Evolutionary conservation across 2,329 filamentous ascomycete species (phyloP).

Genomic region (Monilinia polystroma): DNA sequence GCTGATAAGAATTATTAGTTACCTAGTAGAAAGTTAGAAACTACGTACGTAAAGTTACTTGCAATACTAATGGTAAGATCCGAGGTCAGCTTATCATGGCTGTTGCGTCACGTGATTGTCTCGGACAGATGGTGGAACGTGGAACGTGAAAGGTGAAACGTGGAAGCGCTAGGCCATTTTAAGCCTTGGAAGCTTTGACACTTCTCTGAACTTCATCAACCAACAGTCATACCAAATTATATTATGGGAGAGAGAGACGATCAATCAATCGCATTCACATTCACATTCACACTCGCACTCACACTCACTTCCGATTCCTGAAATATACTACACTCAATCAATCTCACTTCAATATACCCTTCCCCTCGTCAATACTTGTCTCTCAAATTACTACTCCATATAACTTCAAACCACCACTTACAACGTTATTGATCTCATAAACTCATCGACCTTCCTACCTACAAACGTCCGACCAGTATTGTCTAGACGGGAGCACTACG

Average conservation of each 20-base stretch:
- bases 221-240: background rate
- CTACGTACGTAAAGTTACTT: too few species aligned
- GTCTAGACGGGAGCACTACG: background rate
- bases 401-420: too few species aligned
- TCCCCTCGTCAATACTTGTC: too few species aligned
- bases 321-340: background rate
- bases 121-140: background rate
- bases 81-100: background rate
- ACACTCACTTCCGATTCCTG: background rate
- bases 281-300: too few species aligned
- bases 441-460: constrained; percentile 10
- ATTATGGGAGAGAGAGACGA: background rate
- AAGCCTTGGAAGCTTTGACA: constrained; percentile 7
- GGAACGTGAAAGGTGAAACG: background rate
- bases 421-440: too few species aligned
- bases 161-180: too few species aligned
- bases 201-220: background rate
- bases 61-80: too few species aligned
- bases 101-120: background rate
- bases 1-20: constrained; percentile 1
- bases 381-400: too few species aligned
- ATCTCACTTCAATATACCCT: background rate
- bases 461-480: constrained; percentile 12
- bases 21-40: too few species aligned
- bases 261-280: background rate